A percentile compares a stretch with the other conserved stretches of the same genome.
These are phyloP conservation scores for Elsinoe arachidis DNA, from an alignment of 2,329 filamentous ascomycete species.

Conservation along the genomic window DNA sequence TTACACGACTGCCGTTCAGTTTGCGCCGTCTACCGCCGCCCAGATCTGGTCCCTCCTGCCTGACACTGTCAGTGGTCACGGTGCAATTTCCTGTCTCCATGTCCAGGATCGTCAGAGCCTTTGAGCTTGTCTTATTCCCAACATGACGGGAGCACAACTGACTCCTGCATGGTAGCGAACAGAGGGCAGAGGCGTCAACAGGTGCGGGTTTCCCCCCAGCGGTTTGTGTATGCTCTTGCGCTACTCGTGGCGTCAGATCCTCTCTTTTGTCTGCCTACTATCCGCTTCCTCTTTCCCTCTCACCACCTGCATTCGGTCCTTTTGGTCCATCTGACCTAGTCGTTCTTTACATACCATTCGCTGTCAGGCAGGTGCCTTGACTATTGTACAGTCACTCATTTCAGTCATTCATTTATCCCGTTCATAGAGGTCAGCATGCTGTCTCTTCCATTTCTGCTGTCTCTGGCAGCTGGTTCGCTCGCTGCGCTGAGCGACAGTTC, in stretches of 20 bases:
- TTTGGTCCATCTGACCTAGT: conserved; percentile 12
- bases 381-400: conserved; percentile 5
- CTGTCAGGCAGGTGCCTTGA: conserved; percentile 9
- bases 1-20: neutral
- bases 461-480: conserved; percentile 25
- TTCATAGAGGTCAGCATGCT: conserved; percentile 12
- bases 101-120: conserved; percentile 8
- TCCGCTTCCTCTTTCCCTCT: neutral
- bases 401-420: conserved; percentile 9
- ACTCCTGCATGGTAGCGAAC: neutral
- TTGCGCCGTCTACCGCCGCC: neutral
- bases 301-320: conserved; percentile 11
- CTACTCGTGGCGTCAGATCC: neutral
- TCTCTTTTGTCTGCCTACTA: neutral
- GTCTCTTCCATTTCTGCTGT: conserved; percentile 17
- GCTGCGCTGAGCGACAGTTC: conserved; percentile 33
- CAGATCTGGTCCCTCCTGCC: neutral
- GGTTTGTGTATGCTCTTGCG: neutral
- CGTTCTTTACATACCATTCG: conserved; percentile 6
- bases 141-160: neutral
- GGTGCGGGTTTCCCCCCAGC: neutral
- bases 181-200: neutral
- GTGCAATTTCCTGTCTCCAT: conserved; percentile 3
- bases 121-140: conserved; percentile 2
- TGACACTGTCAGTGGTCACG: neutral